These are phyloP conservation scores for Rhizopus delemar DNA, from an alignment of 371 early-diverging fungal genomes.

Conservation along the genomic window DNA sequence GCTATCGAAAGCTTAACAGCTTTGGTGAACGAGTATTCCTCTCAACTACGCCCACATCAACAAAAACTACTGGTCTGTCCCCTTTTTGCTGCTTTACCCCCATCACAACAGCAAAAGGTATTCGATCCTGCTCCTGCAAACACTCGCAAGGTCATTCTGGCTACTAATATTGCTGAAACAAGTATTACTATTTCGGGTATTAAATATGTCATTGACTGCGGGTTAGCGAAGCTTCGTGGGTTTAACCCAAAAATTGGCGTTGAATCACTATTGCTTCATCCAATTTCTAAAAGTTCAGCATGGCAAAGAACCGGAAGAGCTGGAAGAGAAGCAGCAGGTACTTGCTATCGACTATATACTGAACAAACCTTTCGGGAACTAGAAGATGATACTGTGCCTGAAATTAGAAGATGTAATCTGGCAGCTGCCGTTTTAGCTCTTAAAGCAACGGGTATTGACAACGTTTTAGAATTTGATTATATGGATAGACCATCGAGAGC, in stretches of 20 bases:
- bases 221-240: slow-evolving; percentile 95
- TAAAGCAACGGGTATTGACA: slow-evolving; percentile 87
- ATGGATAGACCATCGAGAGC: slow-evolving; percentile 88
- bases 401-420: slow-evolving; percentile 92
- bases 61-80: slow-evolving; percentile 67
- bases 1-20: slow-evolving; percentile 88
- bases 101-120: slow-evolving; percentile 88
- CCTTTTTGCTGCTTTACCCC: slow-evolving; percentile 92
- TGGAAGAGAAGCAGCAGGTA: slow-evolving; percentile 48
- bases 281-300: slow-evolving; percentile 93
- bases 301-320: slow-evolving; percentile 97
- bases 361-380: slow-evolving; percentile 80
- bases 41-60: slow-evolving; percentile 40
- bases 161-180: slow-evolving; percentile 99
- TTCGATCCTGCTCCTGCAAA: slow-evolving; percentile 88
- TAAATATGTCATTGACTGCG: slow-evolving; percentile 97
- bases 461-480: slow-evolving; percentile 91
- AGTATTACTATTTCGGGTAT: slow-evolving; percentile 98
- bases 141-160: slow-evolving; percentile 89
- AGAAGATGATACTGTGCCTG: slow-evolving; percentile 86
- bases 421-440: slow-evolving; percentile 84
- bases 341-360: slow-evolving; percentile 93
- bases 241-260: slow-evolving; percentile 93
- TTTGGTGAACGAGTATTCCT: slow-evolving; percentile 71
- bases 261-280: slow-evolving; percentile 84